Conservation (phyloP, 2,329 filamentous ascomycete genomes). For the Diaporthe sp. region DNA sequence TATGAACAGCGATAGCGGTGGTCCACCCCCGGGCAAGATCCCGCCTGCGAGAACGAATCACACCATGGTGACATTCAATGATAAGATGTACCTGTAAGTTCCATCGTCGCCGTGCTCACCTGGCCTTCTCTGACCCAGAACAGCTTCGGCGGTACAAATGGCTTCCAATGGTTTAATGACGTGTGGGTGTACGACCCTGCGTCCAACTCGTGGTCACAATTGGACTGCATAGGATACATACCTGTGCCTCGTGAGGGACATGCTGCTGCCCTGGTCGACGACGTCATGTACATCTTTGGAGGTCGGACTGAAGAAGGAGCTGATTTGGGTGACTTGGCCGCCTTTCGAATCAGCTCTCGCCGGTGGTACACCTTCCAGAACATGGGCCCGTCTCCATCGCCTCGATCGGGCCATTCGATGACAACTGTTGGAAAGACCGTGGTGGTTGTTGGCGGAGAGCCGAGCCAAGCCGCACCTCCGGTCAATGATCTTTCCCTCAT, state of each 20-base stretch:
- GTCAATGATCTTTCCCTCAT: conserved; percentile 88
- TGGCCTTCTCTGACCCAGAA: conserved; percentile 37
- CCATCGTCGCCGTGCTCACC: not conserved
- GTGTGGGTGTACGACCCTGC: conserved; percentile 96
- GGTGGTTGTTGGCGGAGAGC: conserved; percentile 93
- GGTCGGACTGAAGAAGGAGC: conserved; percentile 93
- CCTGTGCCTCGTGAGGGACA: conserved; percentile 94
- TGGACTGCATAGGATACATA: conserved; percentile 98
- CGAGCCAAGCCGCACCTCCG: conserved; percentile 86
- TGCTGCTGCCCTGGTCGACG: conserved; percentile 91
- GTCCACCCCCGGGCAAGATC: conserved; percentile 72
- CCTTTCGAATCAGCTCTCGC: conserved; percentile 80
- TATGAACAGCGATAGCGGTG: conserved; percentile 76
- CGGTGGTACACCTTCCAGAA: conserved; percentile 99
- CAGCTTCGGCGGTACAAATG: conserved; percentile 98
- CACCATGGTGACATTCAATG: conserved; percentile 90
- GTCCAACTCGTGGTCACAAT: conserved; percentile 85
- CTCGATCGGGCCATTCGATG: conserved; percentile 97
- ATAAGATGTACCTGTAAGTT: conserved; percentile 91
- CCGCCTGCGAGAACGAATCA: conserved; percentile 96
- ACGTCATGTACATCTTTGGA: conserved; percentile 99
- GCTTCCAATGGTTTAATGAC: conserved; percentile 97
- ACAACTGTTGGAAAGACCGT: conserved; percentile 94
- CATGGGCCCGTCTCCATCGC: conserved; percentile 96
- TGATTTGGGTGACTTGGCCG: conserved; percentile 93